Conservation (phyloP, 2,329 filamentous ascomycete species). For the Aspergillus novoparasiticus region DNA sequence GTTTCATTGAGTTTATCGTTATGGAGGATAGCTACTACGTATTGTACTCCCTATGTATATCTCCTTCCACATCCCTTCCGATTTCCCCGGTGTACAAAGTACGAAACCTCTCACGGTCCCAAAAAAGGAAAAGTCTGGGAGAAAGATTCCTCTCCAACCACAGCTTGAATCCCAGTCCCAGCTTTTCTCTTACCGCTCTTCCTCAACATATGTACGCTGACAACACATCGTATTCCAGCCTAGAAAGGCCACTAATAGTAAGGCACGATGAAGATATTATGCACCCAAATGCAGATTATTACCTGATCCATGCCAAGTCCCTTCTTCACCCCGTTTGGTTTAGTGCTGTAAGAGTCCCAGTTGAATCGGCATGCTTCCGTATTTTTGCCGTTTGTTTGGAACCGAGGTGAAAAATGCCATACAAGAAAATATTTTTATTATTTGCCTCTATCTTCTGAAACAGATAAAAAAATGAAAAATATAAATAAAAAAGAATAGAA, state of each 20-base stretch:
- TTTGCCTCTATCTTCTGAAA: neutral
- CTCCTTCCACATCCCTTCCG: neutral
- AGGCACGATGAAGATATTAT: neutral
- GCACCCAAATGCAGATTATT: neutral
- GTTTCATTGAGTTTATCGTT: neutral
- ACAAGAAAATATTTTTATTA: neutral
- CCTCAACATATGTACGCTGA: neutral
- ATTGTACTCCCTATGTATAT: neutral
- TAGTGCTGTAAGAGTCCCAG: neutral
- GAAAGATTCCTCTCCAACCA: neutral
- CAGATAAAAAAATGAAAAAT: neutral
- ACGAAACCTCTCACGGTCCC: neutral
- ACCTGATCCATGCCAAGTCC: neutral
- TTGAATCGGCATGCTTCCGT: neutral
- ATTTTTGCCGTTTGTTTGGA: neutral
- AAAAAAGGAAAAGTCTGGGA: neutral
- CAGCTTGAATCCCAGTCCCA: neutral
- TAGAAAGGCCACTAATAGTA: neutral
- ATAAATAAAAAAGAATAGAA: too few species aligned
- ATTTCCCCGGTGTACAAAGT: neutral
- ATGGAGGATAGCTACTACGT: neutral
- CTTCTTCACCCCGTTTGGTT: neutral
- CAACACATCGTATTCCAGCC: neutral
- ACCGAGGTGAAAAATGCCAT: neutral
- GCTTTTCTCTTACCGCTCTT: neutral